A percentile compares a stretch with the other conserved stretches of the same genome.
Conservation (phyloP, 1,284 basidiomycete genomes). For the Apiotrichum brassicae region DNA sequence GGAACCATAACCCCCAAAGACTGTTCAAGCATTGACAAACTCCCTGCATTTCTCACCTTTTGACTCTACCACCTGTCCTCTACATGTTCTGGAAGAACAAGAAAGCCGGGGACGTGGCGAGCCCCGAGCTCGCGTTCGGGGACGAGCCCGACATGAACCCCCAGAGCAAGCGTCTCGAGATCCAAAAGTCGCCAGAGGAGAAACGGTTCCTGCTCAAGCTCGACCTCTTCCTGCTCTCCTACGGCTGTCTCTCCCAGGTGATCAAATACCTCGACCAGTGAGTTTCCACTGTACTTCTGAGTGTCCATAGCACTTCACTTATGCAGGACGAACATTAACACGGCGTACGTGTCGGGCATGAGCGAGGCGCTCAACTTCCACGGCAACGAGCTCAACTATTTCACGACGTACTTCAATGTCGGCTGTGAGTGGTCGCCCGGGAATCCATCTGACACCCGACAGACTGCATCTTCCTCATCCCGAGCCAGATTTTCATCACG, state of each 20-base stretch:
- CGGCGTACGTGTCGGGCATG: slow-evolving; percentile 64
- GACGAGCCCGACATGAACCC: slow-evolving; percentile 7
- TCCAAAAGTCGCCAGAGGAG: slow-evolving; percentile 28
- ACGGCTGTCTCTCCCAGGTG: slow-evolving; percentile 22
- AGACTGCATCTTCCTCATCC: slow-evolving; percentile 28
- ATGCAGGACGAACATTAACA: slow-evolving; percentile 26
- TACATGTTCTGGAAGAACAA: slow-evolving; percentile 6
- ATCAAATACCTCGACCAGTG: background rate
- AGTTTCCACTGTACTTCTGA: slow-evolving; percentile 1
- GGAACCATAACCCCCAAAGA: no score
- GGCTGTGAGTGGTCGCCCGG: slow-evolving; percentile 14
- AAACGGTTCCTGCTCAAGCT: slow-evolving; percentile 31
- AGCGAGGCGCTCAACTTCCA: slow-evolving; percentile 64
- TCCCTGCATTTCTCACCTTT: no score
- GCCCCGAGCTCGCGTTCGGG: background rate
- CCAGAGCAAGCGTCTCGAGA: slow-evolving; percentile 5
- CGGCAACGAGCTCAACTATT: slow-evolving; percentile 60
- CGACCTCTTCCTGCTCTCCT: slow-evolving; percentile 31
- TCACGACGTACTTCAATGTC: slow-evolving; percentile 37
- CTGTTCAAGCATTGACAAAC: no score
- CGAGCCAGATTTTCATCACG: slow-evolving; percentile 24
- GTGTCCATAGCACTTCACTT: background rate
- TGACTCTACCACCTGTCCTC: no score
- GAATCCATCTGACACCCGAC: background rate
- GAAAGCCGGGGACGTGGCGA: background rate